Conservation (phyloP, 2,329 filamentous ascomycete genomes). For the Talaromyces sp. region DNA sequence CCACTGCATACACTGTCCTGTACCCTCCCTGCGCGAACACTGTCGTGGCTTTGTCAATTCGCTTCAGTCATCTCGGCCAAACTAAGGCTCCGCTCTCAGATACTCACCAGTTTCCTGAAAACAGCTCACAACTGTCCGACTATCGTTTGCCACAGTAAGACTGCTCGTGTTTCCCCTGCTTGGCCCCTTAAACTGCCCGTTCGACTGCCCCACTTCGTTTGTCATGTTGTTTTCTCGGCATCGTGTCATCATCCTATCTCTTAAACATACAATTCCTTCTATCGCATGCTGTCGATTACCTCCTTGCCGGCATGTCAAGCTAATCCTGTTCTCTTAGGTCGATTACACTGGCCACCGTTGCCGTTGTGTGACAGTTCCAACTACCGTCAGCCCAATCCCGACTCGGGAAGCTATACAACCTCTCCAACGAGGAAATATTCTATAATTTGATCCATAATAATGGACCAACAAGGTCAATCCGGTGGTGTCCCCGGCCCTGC, state of each 20-base stretch:
- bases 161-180: background rate
- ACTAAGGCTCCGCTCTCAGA: constrained; percentile 1
- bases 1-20: background rate
- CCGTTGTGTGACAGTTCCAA: background rate
- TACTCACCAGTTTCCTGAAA: constrained; percentile 2
- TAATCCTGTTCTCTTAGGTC: background rate
- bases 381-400: constrained; percentile 19
- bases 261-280: background rate
- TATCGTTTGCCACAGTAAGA: constrained; percentile 8
- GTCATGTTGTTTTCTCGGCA: background rate
- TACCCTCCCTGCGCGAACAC: background rate
- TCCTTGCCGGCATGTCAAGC: background rate
- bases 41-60: constrained; percentile 8
- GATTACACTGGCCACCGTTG: constrained; percentile 1
- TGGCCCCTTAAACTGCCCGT: background rate
- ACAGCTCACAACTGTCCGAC: constrained; percentile 1
- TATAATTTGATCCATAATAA: constrained; percentile 28
- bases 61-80: constrained; percentile 3
- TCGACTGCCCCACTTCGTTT: background rate
- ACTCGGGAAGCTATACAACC: constrained; percentile 14
- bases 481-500: constrained; percentile 59
- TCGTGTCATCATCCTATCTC: background rate
- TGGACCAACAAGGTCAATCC: constrained; percentile 60
- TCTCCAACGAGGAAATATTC: constrained; percentile 1
- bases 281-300: background rate